Evolutionary conservation across 805 yeast species (phyloP).

Genomic region (Saccharomyces cerevisiae): DNA sequence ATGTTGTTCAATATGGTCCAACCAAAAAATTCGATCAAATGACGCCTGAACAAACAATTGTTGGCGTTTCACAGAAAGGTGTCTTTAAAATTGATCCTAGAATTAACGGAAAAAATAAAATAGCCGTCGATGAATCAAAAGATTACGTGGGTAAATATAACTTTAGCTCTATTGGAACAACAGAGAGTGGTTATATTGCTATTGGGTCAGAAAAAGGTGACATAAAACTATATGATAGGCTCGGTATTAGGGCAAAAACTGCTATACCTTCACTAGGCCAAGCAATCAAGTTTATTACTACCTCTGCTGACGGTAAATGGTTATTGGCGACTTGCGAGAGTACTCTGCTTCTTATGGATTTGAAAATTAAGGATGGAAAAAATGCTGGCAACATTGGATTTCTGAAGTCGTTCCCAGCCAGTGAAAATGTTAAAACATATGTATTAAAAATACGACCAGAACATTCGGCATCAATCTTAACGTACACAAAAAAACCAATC

Average conservation of each 20-base stretch:
- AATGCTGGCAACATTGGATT: constrained; percentile 58
- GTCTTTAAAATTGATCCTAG: constrained; percentile 80
- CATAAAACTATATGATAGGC: constrained; percentile 59
- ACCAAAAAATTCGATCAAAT: constrained; percentile 65
- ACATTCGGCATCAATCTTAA: constrained; percentile 55
- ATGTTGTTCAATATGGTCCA: constrained; percentile 57
- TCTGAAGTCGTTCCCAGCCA: constrained; percentile 52
- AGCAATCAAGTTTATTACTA: constrained; percentile 55
- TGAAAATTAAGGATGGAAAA: constrained; percentile 52
- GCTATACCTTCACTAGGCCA: constrained; percentile 80
- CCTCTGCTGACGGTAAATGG: constrained; percentile 75
- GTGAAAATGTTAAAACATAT: constrained; percentile 60
- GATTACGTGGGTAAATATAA: constrained; percentile 46
- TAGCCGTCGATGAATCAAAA: constrained; percentile 51
- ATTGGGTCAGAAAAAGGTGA: constrained; percentile 72
- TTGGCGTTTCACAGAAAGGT: constrained; percentile 59
- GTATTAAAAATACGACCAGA: constrained; percentile 63
- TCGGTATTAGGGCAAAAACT: constrained; percentile 73
- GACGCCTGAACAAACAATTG: constrained; percentile 63
- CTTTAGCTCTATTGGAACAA: constrained; percentile 59
- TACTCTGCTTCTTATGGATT: constrained; percentile 63
- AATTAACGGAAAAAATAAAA: constrained; percentile 41
- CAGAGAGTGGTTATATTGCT: constrained; percentile 66
- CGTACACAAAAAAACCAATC: constrained; percentile 40
- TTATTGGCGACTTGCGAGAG: constrained; percentile 70